Evolutionary conservation across 306 rosid genomes (phyloP).

Genomic region (Inga leiocalycina): DNA sequence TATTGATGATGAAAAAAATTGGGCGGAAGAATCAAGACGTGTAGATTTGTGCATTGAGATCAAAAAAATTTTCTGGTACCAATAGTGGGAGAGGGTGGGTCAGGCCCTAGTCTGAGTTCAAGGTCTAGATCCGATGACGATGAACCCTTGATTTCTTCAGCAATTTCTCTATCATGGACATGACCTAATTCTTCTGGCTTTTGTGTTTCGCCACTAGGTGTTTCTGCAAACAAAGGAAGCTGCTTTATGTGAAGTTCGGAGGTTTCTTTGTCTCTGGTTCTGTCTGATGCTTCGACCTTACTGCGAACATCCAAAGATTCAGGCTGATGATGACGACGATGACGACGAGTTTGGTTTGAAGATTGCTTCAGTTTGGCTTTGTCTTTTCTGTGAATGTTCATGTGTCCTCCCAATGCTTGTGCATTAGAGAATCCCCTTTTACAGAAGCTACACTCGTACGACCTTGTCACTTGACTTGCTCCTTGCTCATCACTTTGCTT

Average conservation of each 20-base stretch:
- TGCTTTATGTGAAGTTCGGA: conserved; percentile 28
- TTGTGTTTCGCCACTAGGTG: conserved; percentile 26
- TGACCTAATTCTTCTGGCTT: conserved; percentile 20
- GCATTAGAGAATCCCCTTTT: conserved; percentile 90
- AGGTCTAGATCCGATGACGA: conserved; percentile 63
- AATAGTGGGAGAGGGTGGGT: conserved; percentile 54
- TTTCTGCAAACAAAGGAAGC: conserved; percentile 55
- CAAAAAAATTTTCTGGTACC: conserved; percentile 57
- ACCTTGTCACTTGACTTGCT: conserved; percentile 36
- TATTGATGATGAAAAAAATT: neutral
- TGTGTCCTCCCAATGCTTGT: conserved; percentile 92
- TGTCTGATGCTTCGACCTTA: conserved; percentile 1
- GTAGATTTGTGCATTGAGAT: conserved; percentile 15
- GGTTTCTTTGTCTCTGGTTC: neutral
- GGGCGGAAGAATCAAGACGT: neutral
- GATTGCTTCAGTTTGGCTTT: conserved; percentile 73
- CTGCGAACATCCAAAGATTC: conserved; percentile 18
- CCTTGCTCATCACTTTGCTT: conserved; percentile 33
- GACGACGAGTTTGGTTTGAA: neutral
- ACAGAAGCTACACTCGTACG: conserved; percentile 81
- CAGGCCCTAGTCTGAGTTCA: conserved; percentile 82
- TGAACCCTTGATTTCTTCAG: neutral
- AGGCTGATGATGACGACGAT: neutral
- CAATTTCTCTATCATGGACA: conserved; percentile 18
- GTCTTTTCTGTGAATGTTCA: conserved; percentile 86